phyloP scores from a whole-genome alignment of 371 early-diverging fungal species.

The Mortierella sp. region DNA sequence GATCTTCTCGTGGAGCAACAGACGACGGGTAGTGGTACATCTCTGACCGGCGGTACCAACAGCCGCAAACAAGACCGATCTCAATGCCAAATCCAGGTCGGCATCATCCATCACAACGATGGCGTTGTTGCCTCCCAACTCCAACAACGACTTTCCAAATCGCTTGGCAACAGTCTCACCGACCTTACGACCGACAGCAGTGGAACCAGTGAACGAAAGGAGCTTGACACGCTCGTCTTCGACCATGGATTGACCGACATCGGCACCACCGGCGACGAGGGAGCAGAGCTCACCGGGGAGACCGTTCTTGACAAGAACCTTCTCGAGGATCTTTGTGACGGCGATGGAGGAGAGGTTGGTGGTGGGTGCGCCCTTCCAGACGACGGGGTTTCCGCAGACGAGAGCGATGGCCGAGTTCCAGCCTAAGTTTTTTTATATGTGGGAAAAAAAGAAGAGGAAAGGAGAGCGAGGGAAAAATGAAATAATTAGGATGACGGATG shows the following conservation, averaged over 20 bases:
- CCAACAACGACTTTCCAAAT: conserved; percentile 91
- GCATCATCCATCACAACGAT: conserved; percentile 95
- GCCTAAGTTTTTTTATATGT: conserved; percentile 51
- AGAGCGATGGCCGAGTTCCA: conserved; percentile 96
- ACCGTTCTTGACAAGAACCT: conserved; percentile 88
- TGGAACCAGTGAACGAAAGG: conserved; percentile 95
- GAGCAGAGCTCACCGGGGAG: conserved; percentile 92
- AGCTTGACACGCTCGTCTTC: conserved; percentile 81
- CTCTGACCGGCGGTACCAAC: conserved; percentile 98
- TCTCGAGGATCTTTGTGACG: conserved; percentile 89
- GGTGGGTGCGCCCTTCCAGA: conserved; percentile 97
- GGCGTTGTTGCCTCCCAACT: conserved; percentile 98
- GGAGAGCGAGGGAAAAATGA: background rate
- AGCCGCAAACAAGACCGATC: conserved; percentile 94
- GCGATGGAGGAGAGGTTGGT: conserved; percentile 92
- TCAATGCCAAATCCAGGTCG: conserved; percentile 93
- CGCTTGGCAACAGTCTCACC: conserved; percentile 87
- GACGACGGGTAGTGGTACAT: conserved; percentile 95
- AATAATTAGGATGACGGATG: background rate
- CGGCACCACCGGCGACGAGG: conserved; percentile 92
- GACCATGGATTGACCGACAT: conserved; percentile 88
- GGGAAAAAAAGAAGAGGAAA: background rate
- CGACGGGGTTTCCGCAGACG: conserved; percentile 93
- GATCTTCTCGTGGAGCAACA: conserved; percentile 93
- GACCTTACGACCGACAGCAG: conserved; percentile 83